Conservation (phyloP, 306 rosid species). For the Dryas alaskensis region DNA sequence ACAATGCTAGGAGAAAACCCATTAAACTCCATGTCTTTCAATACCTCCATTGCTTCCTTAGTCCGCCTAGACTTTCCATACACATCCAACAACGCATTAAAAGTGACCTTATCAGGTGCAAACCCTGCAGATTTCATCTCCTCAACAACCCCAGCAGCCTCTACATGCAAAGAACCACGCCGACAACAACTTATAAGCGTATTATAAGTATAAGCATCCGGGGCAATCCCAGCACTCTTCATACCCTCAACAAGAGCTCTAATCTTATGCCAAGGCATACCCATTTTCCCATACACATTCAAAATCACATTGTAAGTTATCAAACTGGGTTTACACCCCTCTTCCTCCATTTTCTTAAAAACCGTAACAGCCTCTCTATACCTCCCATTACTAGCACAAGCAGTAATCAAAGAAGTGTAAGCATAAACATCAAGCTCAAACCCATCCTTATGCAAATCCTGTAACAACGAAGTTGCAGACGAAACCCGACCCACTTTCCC, state of each 20-base stretch:
- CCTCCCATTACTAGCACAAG: conserved; percentile 66
- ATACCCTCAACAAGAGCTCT: conserved; percentile 47
- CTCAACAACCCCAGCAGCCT: conserved; percentile 60
- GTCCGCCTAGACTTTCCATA: conserved; percentile 84
- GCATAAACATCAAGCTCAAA: conserved; percentile 69
- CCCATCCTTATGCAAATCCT: conserved; percentile 48
- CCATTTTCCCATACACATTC: conserved; percentile 90
- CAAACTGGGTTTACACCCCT: conserved; percentile 68
- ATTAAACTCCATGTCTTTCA: conserved; percentile 73
- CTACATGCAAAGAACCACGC: conserved; percentile 64
- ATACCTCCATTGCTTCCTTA: conserved; percentile 70
- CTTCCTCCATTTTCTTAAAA: conserved; percentile 67
- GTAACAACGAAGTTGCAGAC: conserved; percentile 51
- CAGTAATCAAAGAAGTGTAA: conserved; percentile 70
- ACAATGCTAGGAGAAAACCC: conserved; percentile 59
- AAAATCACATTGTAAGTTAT: conserved; percentile 73
- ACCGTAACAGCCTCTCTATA: conserved; percentile 66
- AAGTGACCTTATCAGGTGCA: conserved; percentile 72
- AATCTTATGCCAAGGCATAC: conserved; percentile 79
- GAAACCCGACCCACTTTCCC: conserved; percentile 71
- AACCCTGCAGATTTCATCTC: conserved; percentile 61
- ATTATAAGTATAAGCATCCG: conserved; percentile 82
- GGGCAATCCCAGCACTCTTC: conserved; percentile 57
- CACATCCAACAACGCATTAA: conserved; percentile 82
- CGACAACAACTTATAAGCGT: conserved; percentile 76